These are phyloP conservation scores for Oidium heveae DNA, from an alignment of 2,329 filamentous ascomycete genomes.

Conservation along the genomic window DNA sequence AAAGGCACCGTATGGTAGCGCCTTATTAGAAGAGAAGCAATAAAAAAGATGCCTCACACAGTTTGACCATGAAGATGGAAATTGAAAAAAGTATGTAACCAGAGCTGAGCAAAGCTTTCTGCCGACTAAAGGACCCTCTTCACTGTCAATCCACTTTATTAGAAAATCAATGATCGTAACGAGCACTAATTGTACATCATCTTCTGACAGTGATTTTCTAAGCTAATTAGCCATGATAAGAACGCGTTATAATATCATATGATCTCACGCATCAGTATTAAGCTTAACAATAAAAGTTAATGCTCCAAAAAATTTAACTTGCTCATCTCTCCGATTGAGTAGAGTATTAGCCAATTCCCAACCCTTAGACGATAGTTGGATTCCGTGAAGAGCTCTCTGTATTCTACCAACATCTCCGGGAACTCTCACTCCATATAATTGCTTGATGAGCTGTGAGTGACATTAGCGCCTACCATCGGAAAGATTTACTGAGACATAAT, in stretches of 20 bases:
- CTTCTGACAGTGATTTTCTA: constrained; percentile 26
- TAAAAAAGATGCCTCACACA: constrained; percentile 38
- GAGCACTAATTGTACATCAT: constrained; percentile 26
- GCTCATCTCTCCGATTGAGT: constrained; percentile 39
- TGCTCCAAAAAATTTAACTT: constrained; percentile 77
- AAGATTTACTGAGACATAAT: background rate
- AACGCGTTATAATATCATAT: background rate
- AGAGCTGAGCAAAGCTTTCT: constrained; percentile 57
- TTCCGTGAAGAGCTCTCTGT: constrained; percentile 49
- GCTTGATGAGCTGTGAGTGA: constrained; percentile 19
- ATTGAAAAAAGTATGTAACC: constrained; percentile 49
- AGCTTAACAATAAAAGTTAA: constrained; percentile 85
- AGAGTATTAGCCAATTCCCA: constrained; percentile 70
- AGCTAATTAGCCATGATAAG: background rate
- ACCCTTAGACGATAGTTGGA: constrained; percentile 58
- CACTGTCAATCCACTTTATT: constrained; percentile 24
- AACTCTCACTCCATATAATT: constrained; percentile 22
- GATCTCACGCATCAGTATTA: constrained; percentile 54
- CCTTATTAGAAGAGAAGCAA: constrained; percentile 25
- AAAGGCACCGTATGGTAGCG: constrained; percentile 23
- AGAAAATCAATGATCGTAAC: constrained; percentile 37
- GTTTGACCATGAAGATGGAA: constrained; percentile 38
- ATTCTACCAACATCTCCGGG: constrained; percentile 22
- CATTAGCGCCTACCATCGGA: background rate
- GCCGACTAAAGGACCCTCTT: constrained; percentile 32